These are phyloP conservation scores for Entomortierella beljakovae DNA, from an alignment of 192 early-diverging fungal species.

Conservation along the genomic window DNA sequence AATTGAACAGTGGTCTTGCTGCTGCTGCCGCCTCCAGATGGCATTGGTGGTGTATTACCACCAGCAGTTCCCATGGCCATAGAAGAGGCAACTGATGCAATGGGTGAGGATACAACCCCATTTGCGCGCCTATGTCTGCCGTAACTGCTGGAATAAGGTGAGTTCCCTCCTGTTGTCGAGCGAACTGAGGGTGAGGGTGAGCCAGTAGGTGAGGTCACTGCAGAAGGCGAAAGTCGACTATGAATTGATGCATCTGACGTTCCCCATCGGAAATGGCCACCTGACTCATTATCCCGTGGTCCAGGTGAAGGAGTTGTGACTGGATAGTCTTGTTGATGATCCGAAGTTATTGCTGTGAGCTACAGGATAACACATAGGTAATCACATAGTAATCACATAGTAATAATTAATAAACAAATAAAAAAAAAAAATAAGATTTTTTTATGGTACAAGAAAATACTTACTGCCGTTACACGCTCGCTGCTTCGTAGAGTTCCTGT, in stretches of 20 bases:
- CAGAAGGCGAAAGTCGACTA: constrained; percentile 25
- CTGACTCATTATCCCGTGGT: constrained; percentile 18
- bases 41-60: neutral
- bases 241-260: constrained; percentile 19
- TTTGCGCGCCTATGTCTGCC: constrained; percentile 26
- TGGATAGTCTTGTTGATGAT: constrained; percentile 21
- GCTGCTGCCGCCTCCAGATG: neutral
- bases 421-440: neutral
- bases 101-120: constrained; percentile 46
- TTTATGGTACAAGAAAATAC: constrained; percentile 1
- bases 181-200: constrained; percentile 25
- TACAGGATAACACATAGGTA: neutral
- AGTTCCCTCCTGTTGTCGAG: neutral
- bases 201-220: constrained; percentile 24
- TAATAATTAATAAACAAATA: neutral
- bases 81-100: constrained; percentile 9
- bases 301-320: constrained; percentile 21
- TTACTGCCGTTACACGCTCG: constrained; percentile 16
- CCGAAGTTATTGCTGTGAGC: constrained; percentile 10
- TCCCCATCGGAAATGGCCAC: constrained; percentile 31
- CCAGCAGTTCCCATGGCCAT: neutral
- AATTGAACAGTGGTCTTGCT: constrained; percentile 45
- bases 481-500: constrained; percentile 30
- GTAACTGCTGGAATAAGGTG: neutral
- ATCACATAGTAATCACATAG: too few relatives aligned